phyloP scores from a whole-genome alignment of 208 protist species.

The Acanthamoeba divionensis region DNA sequence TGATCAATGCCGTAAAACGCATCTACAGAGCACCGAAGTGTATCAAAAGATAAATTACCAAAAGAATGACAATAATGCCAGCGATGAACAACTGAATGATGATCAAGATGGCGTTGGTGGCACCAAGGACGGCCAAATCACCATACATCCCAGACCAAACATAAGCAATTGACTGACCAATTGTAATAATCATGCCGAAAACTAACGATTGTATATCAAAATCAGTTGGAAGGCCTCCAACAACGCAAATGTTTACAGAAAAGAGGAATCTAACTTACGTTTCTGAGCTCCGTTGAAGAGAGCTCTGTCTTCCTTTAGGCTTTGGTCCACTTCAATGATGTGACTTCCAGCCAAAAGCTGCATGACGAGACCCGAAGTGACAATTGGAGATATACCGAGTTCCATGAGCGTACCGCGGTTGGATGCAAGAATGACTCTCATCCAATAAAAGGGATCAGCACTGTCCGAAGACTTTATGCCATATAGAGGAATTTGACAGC shows the following conservation, averaged over 20 bases:
- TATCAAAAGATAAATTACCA: constrained; percentile 72
- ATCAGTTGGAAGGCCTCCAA: neutral
- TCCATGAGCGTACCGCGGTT: constrained; percentile 99
- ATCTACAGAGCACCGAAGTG: neutral
- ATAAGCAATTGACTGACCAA: constrained; percentile 95
- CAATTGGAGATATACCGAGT: constrained; percentile 87
- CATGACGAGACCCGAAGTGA: constrained; percentile 81
- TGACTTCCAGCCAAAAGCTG: constrained; percentile 88
- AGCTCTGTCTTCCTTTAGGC: constrained; percentile 91
- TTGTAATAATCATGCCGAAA: constrained; percentile 95
- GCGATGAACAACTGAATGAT: constrained; percentile 97
- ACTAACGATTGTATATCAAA: constrained; percentile 70
- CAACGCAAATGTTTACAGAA: neutral
- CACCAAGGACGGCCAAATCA: constrained; percentile 92
- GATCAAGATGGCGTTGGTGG: constrained; percentile 93
- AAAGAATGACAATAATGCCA: constrained; percentile 97
- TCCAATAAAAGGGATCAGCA: constrained; percentile 99
- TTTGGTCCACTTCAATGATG: constrained; percentile 94
- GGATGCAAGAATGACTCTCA: constrained; percentile 98
- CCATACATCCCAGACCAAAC: constrained; percentile 99
- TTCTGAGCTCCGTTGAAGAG: constrained; percentile 97
- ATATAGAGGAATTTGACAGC: constrained; percentile 98
- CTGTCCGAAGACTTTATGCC: constrained; percentile 89
- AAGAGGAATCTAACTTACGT: constrained; percentile 54
- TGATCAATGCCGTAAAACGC: neutral